Base-by-base conservation (phyloP, 2,329 filamentous ascomycete species). In the Amphichorda felina region DNA sequence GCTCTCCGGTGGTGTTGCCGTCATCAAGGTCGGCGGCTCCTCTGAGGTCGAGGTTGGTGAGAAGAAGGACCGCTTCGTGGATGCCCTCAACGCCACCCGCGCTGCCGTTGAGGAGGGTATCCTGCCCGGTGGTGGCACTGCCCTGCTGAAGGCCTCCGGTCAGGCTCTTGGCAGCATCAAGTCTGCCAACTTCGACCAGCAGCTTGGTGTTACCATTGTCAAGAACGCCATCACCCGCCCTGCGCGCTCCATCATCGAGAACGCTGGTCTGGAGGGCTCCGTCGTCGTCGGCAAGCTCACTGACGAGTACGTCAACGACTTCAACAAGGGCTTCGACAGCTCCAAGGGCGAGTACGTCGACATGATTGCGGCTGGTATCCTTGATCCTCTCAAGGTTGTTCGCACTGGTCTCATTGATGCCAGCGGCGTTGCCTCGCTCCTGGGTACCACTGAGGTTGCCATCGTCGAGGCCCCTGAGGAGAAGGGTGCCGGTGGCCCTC, bases 1-100 rank as follows among this genome's bases (percentile, higher is more conserved):
- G 80, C 84, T 98, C 48, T 96, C 91, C 48, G 91, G 91, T 45
- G 91, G 91, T 75, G 91, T 98, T 51, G 91, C 91, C 51, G 91
- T 98, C 65, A 96, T 98, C 75, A 95, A 94, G 77, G 91, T 98
- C 44, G 91, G 91, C 53, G 91, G 91, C 61, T 76, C 88, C 45
- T 96, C 89, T 44, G 91, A 98, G 68, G 89, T 98, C 46, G 91
- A 98, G 74, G 91, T 98, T 39, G 82, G 88, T 49, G 91, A 98
- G 79, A 98, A 98, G 86, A 98, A 98, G 79, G 91, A 98, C 64
- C 86, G 91, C 60, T 94, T 96, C 53, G 91, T 98, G 43, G 91
- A 98, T 65, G 91, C 91, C 41, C 72, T 98, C 43, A 98, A 98
- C 66, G 91, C 91, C 49, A 98, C 91, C 46, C 89, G 91, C 52